Evolutionary conservation across 2,329 filamentous ascomycete species (phyloP), one percentile per base, ranked within the genome.

Genomic region (Sporothrix euskadiensis): DNA sequence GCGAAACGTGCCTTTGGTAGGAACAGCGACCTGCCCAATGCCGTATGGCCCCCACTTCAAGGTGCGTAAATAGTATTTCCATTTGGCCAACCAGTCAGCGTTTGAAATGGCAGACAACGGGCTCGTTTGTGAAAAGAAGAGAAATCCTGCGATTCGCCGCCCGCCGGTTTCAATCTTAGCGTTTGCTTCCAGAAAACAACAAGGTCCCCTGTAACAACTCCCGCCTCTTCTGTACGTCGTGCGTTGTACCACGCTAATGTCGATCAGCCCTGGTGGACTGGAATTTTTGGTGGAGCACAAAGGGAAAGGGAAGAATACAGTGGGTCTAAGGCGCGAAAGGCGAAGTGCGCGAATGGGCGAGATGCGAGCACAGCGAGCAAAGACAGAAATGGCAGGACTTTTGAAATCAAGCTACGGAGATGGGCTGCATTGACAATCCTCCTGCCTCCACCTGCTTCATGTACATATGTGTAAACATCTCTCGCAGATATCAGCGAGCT

Each of bases 341-440:
- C 57, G 57, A 63, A 63, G 57, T 19, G 57, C 57, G 57, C 57
- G 57, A 63, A 63, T 26, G 57, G 32, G 57, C 57, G 57, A 63
- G 57, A 22, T 39, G 57, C 57, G 57, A 63, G 57, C 16, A 5
- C 16, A n/a, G 32, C 54, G 6, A 14, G 44, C 35, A 54, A 54
- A 22, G 3, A 54, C 6, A n/a, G 52, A 26, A 56, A 22, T 12
- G 32, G 35, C 35, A 41, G 4, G 32, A 14, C 54, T 3, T 56
- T 57, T 57, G 54, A 22, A n/a, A 26, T 4, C 54, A 12, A 30
- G 26, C 35, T 35, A 22, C 57, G 57, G 57, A 63, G 57, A 63
- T 63, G 57, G 57, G 57, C 57, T 63, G 57, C 57, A 63, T 32
- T 63, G 32, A 63, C 57, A 63, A 41, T 26, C 12, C 30, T 30